Conservation (phyloP, 1,139 yeast genomes). For the Dujonia santamariae region DNA sequence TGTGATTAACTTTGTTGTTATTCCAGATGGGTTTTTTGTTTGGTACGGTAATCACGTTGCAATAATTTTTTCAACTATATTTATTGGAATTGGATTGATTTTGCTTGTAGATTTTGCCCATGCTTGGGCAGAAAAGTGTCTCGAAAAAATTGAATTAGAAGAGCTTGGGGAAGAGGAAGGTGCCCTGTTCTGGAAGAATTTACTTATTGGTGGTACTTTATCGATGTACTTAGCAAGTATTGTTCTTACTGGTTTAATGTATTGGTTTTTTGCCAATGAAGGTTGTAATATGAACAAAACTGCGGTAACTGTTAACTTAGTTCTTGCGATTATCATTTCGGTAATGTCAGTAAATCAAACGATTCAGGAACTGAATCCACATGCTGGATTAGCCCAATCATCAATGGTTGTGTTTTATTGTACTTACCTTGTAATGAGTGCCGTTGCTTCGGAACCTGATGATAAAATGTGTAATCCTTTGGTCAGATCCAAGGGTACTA, state of each 20-base stretch:
- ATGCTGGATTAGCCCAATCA: slow-evolving; percentile 94
- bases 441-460: slow-evolving; percentile 96
- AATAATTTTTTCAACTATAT: slow-evolving; percentile 76
- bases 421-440: slow-evolving; percentile 87
- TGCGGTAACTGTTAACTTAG: slow-evolving; percentile 74
- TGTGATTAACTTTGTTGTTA: slow-evolving; percentile 58
- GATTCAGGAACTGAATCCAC: slow-evolving; percentile 89
- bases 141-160: slow-evolving; percentile 83
- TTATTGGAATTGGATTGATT: slow-evolving; percentile 85
- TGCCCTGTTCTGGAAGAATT: slow-evolving; percentile 69
- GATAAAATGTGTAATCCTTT: slow-evolving; percentile 89
- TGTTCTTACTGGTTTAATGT: slow-evolving; percentile 74
- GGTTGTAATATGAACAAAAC: slow-evolving; percentile 91
- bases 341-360: slow-evolving; percentile 73
- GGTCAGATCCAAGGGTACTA: slow-evolving; percentile 82
- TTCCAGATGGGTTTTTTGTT: slow-evolving; percentile 85
- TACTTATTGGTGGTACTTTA: slow-evolving; percentile 83
- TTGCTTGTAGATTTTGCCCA: slow-evolving; percentile 95
- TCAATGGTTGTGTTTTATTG: slow-evolving; percentile 95
- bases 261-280: slow-evolving; percentile 73
- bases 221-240: slow-evolving; percentile 77
- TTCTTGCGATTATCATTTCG: slow-evolving; percentile 63
- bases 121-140: slow-evolving; percentile 97
- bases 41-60: slow-evolving; percentile 92
- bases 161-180: slow-evolving; percentile 60